Conservation (phyloP, 2,329 filamentous ascomycete genomes). For the Calonectria fujianensis region DNA sequence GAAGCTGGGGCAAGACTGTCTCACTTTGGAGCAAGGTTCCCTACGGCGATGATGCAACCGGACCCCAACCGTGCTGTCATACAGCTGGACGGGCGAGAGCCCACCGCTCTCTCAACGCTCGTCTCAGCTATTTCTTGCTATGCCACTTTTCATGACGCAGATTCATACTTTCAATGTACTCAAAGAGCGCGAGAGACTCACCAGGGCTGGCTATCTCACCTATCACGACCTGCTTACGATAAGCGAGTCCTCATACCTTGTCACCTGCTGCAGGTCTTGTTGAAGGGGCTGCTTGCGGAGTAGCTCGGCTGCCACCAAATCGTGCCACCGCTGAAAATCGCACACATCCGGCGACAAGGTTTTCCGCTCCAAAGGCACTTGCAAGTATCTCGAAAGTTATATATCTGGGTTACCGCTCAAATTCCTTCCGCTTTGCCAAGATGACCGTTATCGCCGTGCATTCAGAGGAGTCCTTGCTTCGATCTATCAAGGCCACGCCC, state of each 20-base stretch:
- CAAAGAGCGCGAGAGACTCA: background rate
- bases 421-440: slow-evolving; percentile 18
- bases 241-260: slow-evolving; percentile 1
- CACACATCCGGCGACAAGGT: slow-evolving; percentile 23
- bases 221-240: slow-evolving; percentile 3
- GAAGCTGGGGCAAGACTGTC: slow-evolving; percentile 16
- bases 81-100: background rate
- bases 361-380: slow-evolving; percentile 19
- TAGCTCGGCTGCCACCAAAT: slow-evolving; percentile 21
- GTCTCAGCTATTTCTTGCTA: background rate
- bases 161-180: background rate
- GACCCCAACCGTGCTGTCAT: slow-evolving; percentile 18
- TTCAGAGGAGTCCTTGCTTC: slow-evolving; percentile 54
- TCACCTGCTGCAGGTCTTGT: slow-evolving; percentile 13
- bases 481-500: slow-evolving; percentile 72
- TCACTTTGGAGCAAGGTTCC: slow-evolving; percentile 12
- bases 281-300: slow-evolving; percentile 18
- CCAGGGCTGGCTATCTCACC: background rate
- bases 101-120: slow-evolving; percentile 4
- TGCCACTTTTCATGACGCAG: background rate
- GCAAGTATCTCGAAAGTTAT: slow-evolving; percentile 11
- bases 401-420: slow-evolving; percentile 11
- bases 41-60: slow-evolving; percentile 13
- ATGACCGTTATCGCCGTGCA: slow-evolving; percentile 44
- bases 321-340: slow-evolving; percentile 20